These are phyloP conservation scores for Rosa rugosa DNA, from an alignment of 306 rosid genomes.

Conservation along the genomic window DNA sequence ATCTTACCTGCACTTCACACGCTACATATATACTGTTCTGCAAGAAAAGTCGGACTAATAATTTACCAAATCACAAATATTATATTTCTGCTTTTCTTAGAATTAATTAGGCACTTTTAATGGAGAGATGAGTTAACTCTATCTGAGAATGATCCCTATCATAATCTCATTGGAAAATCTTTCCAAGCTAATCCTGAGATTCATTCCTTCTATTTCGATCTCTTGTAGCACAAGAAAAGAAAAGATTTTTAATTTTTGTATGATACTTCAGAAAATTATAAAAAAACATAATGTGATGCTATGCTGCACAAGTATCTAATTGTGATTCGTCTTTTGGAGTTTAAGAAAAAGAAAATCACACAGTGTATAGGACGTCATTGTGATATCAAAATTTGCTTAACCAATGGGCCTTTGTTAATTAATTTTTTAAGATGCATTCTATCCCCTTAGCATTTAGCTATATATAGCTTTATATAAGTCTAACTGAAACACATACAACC, in stretches of 20 bases:
- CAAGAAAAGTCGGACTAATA: not conserved
- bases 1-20: conserved; percentile 5
- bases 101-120: not conserved
- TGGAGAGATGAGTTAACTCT: not conserved
- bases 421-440: not conserved
- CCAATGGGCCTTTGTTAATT: not conserved
- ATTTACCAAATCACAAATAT: not conserved
- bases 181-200: not conserved
- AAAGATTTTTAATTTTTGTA: not conserved
- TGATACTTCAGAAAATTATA: not conserved
- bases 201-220: not conserved
- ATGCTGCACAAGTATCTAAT: not conserved
- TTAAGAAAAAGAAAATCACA: not conserved
- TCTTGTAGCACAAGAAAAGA: not conserved
- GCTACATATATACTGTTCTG: not conserved
- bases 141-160: not conserved
- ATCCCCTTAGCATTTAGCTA: not conserved
- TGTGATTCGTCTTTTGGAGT: not conserved
- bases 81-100: not conserved
- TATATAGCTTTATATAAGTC: not conserved
- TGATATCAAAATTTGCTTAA: not conserved
- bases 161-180: not conserved
- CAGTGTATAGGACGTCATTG: not conserved
- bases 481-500: not conserved
- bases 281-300: not conserved